Percentiles rank a stretch among this genome's conserved stretches.
Conservation (phyloP, 2,329 filamentous ascomycete species). For the Pyricularia sp. region DNA sequence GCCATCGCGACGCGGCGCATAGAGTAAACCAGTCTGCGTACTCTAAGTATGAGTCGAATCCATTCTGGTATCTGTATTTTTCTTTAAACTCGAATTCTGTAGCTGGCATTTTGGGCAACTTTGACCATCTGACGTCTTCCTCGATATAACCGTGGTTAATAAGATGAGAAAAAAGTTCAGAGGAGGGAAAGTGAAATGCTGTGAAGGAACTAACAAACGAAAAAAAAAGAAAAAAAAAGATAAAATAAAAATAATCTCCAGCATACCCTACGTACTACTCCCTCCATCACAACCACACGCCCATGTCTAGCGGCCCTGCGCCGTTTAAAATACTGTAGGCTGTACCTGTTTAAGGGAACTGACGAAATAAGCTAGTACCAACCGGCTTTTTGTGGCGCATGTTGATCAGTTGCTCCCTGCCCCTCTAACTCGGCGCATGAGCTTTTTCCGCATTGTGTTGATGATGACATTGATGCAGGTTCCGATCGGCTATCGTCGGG, state of each 20-base stretch:
- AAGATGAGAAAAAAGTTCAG: neutral
- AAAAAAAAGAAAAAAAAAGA: neutral
- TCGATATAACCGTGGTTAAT: neutral
- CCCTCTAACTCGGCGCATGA: neutral
- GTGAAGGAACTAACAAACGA: neutral
- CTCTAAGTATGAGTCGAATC: slow-evolving; percentile 68
- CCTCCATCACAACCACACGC: neutral
- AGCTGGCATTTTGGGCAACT: slow-evolving; percentile 27
- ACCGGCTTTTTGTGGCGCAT: neutral
- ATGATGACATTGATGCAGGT: neutral
- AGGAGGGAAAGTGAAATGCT: no score
- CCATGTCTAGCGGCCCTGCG: neutral
- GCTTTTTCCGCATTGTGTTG: neutral
- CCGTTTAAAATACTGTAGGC: neutral
- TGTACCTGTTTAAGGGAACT: neutral
- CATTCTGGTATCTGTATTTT: slow-evolving; percentile 62
- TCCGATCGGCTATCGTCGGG: neutral
- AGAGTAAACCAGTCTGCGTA: slow-evolving; percentile 23
- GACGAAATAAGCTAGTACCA: neutral
- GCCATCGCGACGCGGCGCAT: neutral
- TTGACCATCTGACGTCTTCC: neutral
- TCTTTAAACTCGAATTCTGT: slow-evolving; percentile 34
- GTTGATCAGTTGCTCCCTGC: neutral
- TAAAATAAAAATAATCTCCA: neutral
- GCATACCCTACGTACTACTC: neutral